Percentiles rank a stretch among this genome's conserved stretches.
These are phyloP conservation scores for Eremochloa ophiuroides DNA, from an alignment of 176 grass and related monocot genomes.

Conservation along the genomic window DNA sequence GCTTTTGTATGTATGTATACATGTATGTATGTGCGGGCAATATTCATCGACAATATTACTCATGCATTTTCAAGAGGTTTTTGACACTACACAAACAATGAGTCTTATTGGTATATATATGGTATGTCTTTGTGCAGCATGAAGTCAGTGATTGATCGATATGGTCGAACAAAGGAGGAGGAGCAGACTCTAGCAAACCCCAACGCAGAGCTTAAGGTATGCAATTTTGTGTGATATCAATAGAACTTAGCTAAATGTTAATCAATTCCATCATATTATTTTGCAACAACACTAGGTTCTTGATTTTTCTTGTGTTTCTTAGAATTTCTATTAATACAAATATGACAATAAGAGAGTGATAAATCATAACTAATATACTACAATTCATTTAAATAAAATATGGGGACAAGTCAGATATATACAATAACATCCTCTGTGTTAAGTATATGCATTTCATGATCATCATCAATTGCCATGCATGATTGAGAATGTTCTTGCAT, in stretches of 20 bases:
- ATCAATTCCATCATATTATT: neutral
- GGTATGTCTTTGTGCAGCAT: constrained; percentile 38
- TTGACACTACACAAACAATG: neutral
- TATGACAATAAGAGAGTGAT: neutral
- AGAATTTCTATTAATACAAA: neutral
- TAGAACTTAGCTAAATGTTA: neutral
- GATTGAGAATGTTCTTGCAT: neutral
- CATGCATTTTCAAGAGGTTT: neutral
- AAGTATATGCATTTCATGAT: neutral
- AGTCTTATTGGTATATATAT: neutral
- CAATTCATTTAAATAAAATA: neutral
- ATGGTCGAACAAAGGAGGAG: constrained; percentile 58
- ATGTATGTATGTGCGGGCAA: no score
- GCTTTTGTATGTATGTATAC: neutral
- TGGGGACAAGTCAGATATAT: neutral
- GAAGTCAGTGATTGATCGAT: constrained; percentile 78
- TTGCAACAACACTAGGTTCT: neutral
- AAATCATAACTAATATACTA: neutral
- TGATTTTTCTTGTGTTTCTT: neutral
- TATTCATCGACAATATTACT: neutral
- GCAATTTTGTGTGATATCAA: neutral
- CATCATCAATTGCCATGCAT: neutral
- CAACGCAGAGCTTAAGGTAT: constrained; percentile 77
- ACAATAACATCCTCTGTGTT: neutral
- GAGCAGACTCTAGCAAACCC: constrained; percentile 42